A percentile compares a stretch with the other conserved stretches of the same genome.
Conservation (phyloP, 768 basidiomycete species). For the Rhodocollybia butyracea region DNA sequence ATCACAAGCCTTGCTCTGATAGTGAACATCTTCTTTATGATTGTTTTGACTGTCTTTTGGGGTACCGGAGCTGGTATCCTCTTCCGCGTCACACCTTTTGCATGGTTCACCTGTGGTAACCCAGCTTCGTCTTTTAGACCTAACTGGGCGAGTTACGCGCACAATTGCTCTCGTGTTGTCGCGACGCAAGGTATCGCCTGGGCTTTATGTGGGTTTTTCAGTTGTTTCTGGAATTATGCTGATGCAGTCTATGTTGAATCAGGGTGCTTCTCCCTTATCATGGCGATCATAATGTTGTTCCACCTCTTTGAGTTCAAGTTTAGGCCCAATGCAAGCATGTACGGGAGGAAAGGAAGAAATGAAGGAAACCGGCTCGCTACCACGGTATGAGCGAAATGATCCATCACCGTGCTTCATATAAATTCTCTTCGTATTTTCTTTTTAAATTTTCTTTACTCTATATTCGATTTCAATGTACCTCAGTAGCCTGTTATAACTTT, state of each 20-base stretch:
- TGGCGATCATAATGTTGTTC: conserved; percentile 24
- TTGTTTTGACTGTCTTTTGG: conserved; percentile 30
- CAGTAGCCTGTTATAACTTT: no score
- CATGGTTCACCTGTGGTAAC: conserved; percentile 19
- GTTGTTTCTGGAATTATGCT: background rate
- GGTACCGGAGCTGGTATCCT: conserved; percentile 30
- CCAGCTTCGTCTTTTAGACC: conserved; percentile 15
- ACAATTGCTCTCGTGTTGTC: conserved; percentile 23
- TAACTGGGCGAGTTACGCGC: conserved; percentile 22
- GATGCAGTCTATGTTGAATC: background rate
- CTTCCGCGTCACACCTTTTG: conserved; percentile 22
- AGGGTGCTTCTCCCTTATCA: conserved; percentile 25
- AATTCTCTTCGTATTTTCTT: no score
- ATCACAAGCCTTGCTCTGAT: background rate
- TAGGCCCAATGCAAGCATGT: conserved; percentile 22
- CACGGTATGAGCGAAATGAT: no score
- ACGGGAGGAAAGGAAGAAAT: background rate
- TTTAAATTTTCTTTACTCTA: no score
- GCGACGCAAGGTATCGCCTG: conserved; percentile 27
- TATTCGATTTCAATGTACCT: no score
- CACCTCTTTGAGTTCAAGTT: conserved; percentile 23
- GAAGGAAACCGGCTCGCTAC: background rate
- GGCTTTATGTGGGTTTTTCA: conserved; percentile 23
- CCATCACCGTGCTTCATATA: no score
- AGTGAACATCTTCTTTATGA: conserved; percentile 24